These are phyloP conservation scores for Myxozyma kluyveri DNA, from an alignment of 805 yeast genomes.

Conservation along the genomic window DNA sequence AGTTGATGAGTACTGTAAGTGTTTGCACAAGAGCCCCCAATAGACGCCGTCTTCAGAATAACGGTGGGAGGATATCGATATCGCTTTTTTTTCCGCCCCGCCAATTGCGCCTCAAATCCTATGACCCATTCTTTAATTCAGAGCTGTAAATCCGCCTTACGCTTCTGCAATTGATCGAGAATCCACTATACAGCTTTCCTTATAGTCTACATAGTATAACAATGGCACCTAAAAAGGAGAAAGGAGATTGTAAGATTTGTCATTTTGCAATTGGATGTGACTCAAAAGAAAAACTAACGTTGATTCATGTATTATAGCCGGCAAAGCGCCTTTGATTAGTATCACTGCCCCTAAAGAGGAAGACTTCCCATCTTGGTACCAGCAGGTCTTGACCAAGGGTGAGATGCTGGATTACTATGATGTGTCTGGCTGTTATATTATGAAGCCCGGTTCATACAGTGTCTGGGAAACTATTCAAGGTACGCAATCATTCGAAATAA, in stretches of 20 bases:
- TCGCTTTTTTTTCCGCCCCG: no score
- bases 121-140: no score
- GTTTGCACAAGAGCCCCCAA: no score
- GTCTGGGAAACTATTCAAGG: slow-evolving; percentile 90
- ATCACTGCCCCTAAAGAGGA: slow-evolving; percentile 88
- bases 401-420: slow-evolving; percentile 99
- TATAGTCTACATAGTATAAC: no score
- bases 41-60: no score
- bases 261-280: background rate
- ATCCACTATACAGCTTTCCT: no score
- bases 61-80: no score
- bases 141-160: no score
- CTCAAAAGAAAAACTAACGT: background rate
- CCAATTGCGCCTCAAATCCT: no score
- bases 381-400: slow-evolving; percentile 92
- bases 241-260: slow-evolving; percentile 12
- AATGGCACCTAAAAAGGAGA: slow-evolving; percentile 21
- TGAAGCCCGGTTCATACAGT: slow-evolving; percentile 91
- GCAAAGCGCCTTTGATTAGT: slow-evolving; percentile 68
- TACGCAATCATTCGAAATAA: slow-evolving; percentile 1
- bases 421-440: slow-evolving; percentile 96
- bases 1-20: no score
- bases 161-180: no score
- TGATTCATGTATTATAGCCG: background rate
- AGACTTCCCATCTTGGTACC: slow-evolving; percentile 97